phyloP scores from a whole-genome alignment of 202 grass and related monocot species.

The Cymbopogon flexuosus region DNA sequence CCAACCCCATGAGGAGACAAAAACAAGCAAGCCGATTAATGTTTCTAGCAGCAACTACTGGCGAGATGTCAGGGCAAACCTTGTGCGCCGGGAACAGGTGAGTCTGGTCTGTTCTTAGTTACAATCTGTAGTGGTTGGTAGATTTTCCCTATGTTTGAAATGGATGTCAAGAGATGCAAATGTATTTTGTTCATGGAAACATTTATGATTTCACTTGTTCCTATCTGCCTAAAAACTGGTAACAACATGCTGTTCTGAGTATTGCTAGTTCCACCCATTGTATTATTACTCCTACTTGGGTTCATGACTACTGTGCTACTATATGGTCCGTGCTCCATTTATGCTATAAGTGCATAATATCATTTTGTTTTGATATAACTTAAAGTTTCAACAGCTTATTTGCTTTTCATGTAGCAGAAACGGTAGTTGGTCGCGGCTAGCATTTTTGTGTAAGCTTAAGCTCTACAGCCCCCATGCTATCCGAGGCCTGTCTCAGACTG shows the following conservation, averaged over 20 bases:
- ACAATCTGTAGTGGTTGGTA: not conserved
- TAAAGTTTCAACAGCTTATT: not conserved
- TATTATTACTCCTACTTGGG: not conserved
- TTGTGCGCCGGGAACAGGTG: slow-evolving; percentile 66
- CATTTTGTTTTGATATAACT: not conserved
- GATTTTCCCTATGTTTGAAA: not conserved
- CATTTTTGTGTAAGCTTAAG: not conserved
- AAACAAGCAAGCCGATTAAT: slow-evolving; percentile 27
- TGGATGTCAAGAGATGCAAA: not conserved
- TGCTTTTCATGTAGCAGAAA: not conserved
- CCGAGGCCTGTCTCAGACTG: not conserved
- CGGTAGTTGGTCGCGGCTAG: not conserved
- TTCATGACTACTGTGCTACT: not conserved
- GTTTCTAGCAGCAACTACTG: slow-evolving; percentile 59
- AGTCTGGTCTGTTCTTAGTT: not conserved
- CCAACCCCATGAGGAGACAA: not conserved
- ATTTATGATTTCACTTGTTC: not conserved
- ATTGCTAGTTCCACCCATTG: not conserved
- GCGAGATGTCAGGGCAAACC: slow-evolving; percentile 87
- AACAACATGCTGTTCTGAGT: not conserved
- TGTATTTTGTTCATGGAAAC: not conserved
- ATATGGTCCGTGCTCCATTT: not conserved
- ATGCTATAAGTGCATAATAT: not conserved
- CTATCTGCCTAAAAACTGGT: not conserved
- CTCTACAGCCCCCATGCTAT: not conserved